Evolutionary conservation across 768 basidiomycete genomes (phyloP).

Genomic region (Amanita pseudoporphyria): DNA sequence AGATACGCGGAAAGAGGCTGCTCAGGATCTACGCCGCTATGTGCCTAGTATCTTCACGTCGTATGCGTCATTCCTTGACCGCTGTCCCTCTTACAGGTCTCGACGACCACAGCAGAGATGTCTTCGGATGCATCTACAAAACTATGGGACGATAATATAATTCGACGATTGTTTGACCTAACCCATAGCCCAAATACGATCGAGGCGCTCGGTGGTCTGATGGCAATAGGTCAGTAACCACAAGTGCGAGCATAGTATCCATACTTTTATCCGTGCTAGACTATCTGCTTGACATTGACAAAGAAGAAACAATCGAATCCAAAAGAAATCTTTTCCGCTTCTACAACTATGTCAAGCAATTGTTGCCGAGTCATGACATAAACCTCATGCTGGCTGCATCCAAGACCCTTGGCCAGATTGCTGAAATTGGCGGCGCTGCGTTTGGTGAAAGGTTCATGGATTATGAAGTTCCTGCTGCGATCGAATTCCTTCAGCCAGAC

Average conservation of each 20-base stretch:
- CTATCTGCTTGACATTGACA: conserved; percentile 65
- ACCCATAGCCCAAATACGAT: conserved; percentile 70
- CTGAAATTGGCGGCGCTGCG: conserved; percentile 69
- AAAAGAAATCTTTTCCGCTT: conserved; percentile 77
- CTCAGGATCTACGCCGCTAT: conserved; percentile 65
- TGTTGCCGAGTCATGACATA: conserved; percentile 86
- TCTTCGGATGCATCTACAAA: conserved; percentile 73
- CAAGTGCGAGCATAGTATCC: background rate
- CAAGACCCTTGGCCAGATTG: conserved; percentile 85
- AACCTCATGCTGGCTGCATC: conserved; percentile 92
- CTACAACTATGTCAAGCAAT: conserved; percentile 87
- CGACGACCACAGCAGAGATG: conserved; percentile 67
- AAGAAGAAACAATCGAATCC: conserved; percentile 74
- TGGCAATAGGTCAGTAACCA: conserved; percentile 67
- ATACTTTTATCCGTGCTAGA: conserved; percentile 28
- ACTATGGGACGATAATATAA: conserved; percentile 82
- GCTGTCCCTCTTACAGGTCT: conserved; percentile 39
- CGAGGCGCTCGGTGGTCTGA: conserved; percentile 79
- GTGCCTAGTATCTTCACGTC: conserved; percentile 29
- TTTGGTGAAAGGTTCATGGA: conserved; percentile 90
- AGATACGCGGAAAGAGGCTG: conserved; percentile 62
- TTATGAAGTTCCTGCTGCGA: conserved; percentile 77
- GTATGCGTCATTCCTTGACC: conserved; percentile 9
- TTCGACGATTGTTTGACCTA: conserved; percentile 68
- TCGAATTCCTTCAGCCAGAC: conserved; percentile 71